Base-by-base conservation (phyloP, 495 filamentous ascomycete genomes). In the Penicillium lividum region DNA sequence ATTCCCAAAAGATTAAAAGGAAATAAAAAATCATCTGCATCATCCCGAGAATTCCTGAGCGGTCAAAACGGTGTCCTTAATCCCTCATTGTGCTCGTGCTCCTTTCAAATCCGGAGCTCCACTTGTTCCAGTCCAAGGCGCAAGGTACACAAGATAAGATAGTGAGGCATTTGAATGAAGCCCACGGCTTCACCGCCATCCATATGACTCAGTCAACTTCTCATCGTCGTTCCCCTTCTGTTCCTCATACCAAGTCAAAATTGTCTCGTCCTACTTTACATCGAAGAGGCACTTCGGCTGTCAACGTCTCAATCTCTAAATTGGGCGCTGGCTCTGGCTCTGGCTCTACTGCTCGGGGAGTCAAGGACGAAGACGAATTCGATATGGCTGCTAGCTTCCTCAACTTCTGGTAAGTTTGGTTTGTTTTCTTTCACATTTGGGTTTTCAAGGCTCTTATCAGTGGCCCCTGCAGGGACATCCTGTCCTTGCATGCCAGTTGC, bases 341-440 rank as follows among this genome's bases (percentile, higher is more conserved):
- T 10, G 16, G 33, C 22, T 22, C 22, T 22, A 15, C 44, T 31
- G n/a, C 60, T 34, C 66, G 60, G 53, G 58, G 50, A 30, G 60
- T 56, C 45, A 56, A 58, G 48, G 66, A 80, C 53, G 79, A 85
- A 63, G 81, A 84, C 36, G 62, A 72, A 15, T 59, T 67, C 55
- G 75, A 78, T 54, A 87, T 87, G 80, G 80, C 82, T 25, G 74
- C 81, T 49, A 86, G 83, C 65, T 88, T 89, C 53, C 67, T 86
- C 57, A 84, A 87, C 59, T 89, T 82, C 69, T 89, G 86, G 85
- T 88, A 76, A 51, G 80, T 75, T 51, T 44, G 28, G 18, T 51
- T 18, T 34, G 61, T 60, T 61, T 30, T 47, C 40, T 66, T 49
- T 13, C 28, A 36, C 6, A 36, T 13, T 36, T 36, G 30, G 30